Base-by-base conservation (phyloP, 805 yeast species). In the Nakazawaea sp. region DNA sequence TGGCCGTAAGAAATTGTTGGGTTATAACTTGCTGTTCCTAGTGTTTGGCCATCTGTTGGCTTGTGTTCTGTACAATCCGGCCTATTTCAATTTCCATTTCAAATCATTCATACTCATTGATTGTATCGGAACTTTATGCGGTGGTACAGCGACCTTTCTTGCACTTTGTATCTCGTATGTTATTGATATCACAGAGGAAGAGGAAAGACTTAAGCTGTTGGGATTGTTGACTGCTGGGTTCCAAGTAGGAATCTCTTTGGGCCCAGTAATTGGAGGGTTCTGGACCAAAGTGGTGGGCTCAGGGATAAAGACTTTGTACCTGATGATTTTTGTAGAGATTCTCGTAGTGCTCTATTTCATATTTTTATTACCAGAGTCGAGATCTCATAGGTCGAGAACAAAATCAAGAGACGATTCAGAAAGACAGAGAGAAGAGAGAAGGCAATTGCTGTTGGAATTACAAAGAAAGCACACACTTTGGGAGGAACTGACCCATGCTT, bases 1-100 rank as follows among this genome's bases (percentile, higher is more conserved):
- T 43, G 85, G 85, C 2, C 59, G 85, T 41, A 67, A 68, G 25
- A 53, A 60, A n/a, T 58, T 70, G 2, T 55, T 76, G 29, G 46
- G 56, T 3, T 45, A 52, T 11, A 52, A 18, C 20, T 8, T 28
- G 13, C n/a, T n/a, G 9, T 8, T 10, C 5, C 9, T 8, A 8
- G 5, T 7, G 13, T 15, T 28, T 8, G 11, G 7, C 7, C 7
- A 21, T 15, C 11, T 27, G 15, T 13, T 25, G n/a, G 11, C 9
- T 10, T 8, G 11, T 5, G 13, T 20, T 11, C 13, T 32, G 3
- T 23, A 32, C 16, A 10, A 29, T 7, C 28, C 32, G 4, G 13
- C 32, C 15, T 23, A 18, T 2, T 7, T 8, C 2, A 17, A 7
- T 4, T 37, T 27, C 24, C 26, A 27, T 15, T 13, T 12, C 4